Conservation (phyloP, 345 rosid genomes). For the Aegle marmelos region DNA sequence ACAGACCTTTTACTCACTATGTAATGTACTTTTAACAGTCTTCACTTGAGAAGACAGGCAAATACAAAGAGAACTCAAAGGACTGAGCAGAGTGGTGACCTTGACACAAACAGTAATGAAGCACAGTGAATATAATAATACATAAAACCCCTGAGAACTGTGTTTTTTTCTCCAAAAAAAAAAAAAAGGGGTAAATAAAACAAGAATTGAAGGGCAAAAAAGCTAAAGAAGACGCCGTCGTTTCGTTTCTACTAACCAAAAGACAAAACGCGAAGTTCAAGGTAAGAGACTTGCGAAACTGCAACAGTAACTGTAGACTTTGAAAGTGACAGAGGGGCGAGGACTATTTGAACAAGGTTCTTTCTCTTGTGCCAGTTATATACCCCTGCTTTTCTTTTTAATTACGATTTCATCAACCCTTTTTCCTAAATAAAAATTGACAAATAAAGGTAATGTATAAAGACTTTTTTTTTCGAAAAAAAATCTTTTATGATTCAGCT, state of each 20-base stretch:
- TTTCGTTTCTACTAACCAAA: neutral
- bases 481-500: neutral
- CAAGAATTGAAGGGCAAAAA: neutral
- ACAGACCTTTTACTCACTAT: slow-evolving; percentile 14
- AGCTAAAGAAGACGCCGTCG: slow-evolving; percentile 6
- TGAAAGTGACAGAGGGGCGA: neutral
- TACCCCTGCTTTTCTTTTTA: neutral
- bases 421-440: neutral
- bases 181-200: neutral
- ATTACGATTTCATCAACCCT: neutral
- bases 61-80: neutral
- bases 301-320: no score
- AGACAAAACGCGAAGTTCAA: slow-evolving; percentile 5
- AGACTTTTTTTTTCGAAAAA: no score
- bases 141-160: no score
- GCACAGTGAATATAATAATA: neutral
- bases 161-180: neutral
- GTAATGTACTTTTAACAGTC: slow-evolving; percentile 18
- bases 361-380: neutral
- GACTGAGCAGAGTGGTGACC: neutral
- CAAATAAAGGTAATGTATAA: neutral
- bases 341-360: neutral
- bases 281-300: neutral
- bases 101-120: neutral
- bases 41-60: neutral